Evolutionary conservation across 2,329 filamentous ascomycete species (phyloP).

Genomic region (Elsinoe ampelina): DNA sequence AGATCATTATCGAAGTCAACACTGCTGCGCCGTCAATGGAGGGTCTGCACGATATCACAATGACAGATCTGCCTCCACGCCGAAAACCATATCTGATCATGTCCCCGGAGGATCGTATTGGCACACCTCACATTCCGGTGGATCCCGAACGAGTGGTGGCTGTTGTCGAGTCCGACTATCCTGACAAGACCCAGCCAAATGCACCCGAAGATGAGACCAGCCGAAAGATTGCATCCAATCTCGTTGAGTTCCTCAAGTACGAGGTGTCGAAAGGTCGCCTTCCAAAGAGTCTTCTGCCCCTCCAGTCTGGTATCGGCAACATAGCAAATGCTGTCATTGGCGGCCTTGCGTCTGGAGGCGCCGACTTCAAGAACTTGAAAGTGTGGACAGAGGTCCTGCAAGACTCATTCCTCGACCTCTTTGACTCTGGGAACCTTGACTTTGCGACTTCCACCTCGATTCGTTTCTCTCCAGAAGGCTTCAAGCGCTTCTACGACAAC

Average conservation of each 20-base stretch:
- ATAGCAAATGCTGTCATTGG: conserved; percentile 88
- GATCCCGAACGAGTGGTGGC: conserved; percentile 79
- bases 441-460: conserved; percentile 86
- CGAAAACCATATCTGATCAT: conserved; percentile 83
- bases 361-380: conserved; percentile 77
- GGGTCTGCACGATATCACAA: conserved; percentile 82
- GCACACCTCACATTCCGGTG: conserved; percentile 69
- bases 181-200: conserved; percentile 67
- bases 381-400: conserved; percentile 93
- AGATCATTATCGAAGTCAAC: conserved; percentile 90
- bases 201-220: conserved; percentile 64
- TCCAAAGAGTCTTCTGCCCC: conserved; percentile 64
- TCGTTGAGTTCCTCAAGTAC: conserved; percentile 81
- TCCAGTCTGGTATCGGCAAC: conserved; percentile 86
- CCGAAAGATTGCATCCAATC: conserved; percentile 62
- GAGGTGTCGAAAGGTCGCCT: conserved; percentile 72
- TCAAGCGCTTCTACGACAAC: conserved; percentile 81
- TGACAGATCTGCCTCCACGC: conserved; percentile 71
- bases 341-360: conserved; percentile 60
- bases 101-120: conserved; percentile 77
- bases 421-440: conserved; percentile 78
- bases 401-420: conserved; percentile 86
- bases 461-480: conserved; percentile 82
- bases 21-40: conserved; percentile 76
- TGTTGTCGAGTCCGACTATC: conserved; percentile 75